Conservation (phyloP, 176 grass and related monocot genomes). For the Panicum miliaceum region DNA sequence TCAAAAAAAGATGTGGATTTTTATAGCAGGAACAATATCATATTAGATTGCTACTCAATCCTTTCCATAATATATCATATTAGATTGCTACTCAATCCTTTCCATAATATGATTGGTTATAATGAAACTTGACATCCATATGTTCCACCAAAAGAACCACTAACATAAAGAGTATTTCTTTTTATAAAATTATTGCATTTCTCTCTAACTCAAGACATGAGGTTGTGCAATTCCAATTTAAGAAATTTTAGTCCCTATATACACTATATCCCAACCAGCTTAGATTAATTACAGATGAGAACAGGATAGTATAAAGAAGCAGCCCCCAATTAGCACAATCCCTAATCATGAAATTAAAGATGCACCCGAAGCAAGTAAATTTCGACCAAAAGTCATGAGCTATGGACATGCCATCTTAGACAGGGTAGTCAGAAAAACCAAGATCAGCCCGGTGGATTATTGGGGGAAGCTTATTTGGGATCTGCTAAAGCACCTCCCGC, state of each 20-base stretch:
- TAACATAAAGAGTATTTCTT: background rate
- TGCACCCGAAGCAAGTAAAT: background rate
- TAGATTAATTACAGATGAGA: background rate
- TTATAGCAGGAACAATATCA: too few species aligned
- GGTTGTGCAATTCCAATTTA: background rate
- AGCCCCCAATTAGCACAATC: background rate
- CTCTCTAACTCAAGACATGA: background rate
- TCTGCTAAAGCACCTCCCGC: background rate
- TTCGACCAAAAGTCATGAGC: too few species aligned
- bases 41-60: too few species aligned
- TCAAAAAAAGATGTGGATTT: background rate
- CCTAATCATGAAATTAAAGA: background rate
- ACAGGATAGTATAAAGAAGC: background rate
- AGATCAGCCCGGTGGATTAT: too few species aligned
- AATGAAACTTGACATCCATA: background rate
- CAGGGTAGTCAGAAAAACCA: background rate
- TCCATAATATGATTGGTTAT: background rate
- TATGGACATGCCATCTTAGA: background rate
- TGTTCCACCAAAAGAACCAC: background rate
- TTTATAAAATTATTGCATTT: background rate
- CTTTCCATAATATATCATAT: too few species aligned
- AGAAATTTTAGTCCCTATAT: background rate
- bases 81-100: too few species aligned
- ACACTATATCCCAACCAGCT: background rate
- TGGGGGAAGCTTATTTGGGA: too few species aligned